Base-by-base conservation (phyloP, 192 early-diverging fungal genomes). In the Powellomyces hirtus region DNA sequence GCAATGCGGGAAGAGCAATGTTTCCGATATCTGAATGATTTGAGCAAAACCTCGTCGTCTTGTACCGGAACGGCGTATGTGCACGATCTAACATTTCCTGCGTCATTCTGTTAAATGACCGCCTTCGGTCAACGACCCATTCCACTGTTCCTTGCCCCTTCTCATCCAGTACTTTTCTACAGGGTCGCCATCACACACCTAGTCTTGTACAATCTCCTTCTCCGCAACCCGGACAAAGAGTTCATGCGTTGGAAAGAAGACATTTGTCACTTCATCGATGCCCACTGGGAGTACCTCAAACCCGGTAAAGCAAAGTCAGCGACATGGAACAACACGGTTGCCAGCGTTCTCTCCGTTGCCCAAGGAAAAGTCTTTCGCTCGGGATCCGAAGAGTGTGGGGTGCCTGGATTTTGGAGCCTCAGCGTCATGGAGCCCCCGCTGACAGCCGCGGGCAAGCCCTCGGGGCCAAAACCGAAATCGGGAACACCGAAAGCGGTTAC, bases 281-380 rank as follows among this genome's bases (percentile, higher is more conserved):
- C 82, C 1, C 74, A 91, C 62, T 94, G 93, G 93, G 82, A 88
- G 4, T 77, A 88, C 36, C 67, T 94, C 36, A 72, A 84, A 31
- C 86, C 88, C 0, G 89, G 81, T 26, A 89, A 90, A 70, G 70
- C 79, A 88, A 87, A 81, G 71, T 84, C 88, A 0, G 81, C 84
- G 0, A 92, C 90, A 0, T 94, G 93, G 93, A 85, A 89, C 35
- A 95, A 95, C 72, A 93, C 91, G 1, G 84, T 95, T 4, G 91
- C 91, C 1, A 91, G 90, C 51, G 86, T 87, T 29, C 66, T 95
- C 24, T 95, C 91, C 4, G 92, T 90, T 8, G 50, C 64, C 26
- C 89, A 92, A n/a, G 81, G 78, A 13, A 71, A 81, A 22, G 77
- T 89, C 44, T 94, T 94, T 52, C 65, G 79, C 18, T 92, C 91